A percentile compares a stretch with the other conserved stretches of the same genome.
Evolutionary conservation across 1,284 basidiomycete genomes (phyloP).

Genomic region (Heterobasidion annosum): DNA sequence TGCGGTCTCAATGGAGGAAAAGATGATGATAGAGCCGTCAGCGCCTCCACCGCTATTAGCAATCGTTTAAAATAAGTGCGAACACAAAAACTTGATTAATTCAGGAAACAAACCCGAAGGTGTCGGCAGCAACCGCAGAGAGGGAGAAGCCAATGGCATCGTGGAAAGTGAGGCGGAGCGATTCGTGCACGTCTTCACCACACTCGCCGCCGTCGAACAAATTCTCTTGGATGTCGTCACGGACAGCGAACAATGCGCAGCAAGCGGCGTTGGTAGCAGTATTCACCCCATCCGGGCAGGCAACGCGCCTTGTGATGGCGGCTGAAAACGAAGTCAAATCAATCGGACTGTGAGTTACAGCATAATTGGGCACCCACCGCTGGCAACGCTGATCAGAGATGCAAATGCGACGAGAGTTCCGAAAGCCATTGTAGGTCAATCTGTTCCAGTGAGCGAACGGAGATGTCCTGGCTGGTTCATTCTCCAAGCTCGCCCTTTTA

Average conservation of each 20-base stretch:
- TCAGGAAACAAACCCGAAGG: no score
- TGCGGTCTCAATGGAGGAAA: constrained; percentile 12
- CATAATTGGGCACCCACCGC: background rate
- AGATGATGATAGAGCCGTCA: constrained; percentile 17
- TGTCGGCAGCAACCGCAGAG: background rate
- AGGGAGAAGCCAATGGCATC: constrained; percentile 9
- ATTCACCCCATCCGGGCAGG: constrained; percentile 24
- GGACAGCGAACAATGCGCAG: constrained; percentile 28
- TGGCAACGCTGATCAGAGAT: background rate
- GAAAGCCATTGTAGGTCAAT: background rate
- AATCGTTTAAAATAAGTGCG: background rate
- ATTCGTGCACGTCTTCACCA: constrained; percentile 25
- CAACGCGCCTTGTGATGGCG: background rate
- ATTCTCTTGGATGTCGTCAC: constrained; percentile 29
- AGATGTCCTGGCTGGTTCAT: background rate
- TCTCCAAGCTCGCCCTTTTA: background rate
- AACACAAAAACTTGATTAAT: no score
- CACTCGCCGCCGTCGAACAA: constrained; percentile 32
- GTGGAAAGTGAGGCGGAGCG: constrained; percentile 10
- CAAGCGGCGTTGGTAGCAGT: constrained; percentile 24
- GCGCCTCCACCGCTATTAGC: constrained; percentile 6
- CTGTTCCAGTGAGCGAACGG: background rate
- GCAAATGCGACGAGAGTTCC: background rate
- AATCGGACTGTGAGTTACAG: no score
- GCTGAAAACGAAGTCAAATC: background rate